A percentile compares a stretch with the other conserved stretches of the same genome.
Conservation (phyloP, 257 asterid genomes). For the Petunia secreta region DNA sequence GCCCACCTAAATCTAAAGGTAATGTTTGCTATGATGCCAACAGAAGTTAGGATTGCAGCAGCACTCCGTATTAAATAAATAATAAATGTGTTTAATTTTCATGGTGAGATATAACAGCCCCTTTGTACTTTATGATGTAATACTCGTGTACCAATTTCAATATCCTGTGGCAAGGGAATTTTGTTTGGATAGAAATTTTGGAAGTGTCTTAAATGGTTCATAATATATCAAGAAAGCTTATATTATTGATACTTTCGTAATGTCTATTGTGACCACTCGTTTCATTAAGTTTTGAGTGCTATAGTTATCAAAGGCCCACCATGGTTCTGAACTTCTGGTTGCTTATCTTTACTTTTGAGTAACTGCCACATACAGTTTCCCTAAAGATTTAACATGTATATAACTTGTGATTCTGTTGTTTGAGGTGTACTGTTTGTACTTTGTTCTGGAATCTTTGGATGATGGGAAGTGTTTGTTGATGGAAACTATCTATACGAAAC, state of each 20-base stretch:
- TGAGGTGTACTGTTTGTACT: neutral
- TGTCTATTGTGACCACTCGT: neutral
- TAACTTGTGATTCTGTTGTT: neutral
- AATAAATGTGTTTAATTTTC: neutral
- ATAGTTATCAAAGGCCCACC: neutral
- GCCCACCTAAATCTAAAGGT: neutral
- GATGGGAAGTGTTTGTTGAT: neutral
- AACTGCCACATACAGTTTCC: neutral
- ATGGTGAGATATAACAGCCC: neutral
- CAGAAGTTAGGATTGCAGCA: neutral
- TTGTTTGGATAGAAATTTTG: neutral
- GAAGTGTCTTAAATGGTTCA: neutral
- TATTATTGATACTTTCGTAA: neutral
- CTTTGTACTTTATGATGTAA: neutral
- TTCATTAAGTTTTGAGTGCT: neutral
- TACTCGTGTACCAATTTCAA: slow-evolving; percentile 10
- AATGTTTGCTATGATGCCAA: neutral
- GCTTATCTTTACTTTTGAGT: neutral
- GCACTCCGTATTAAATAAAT: neutral
- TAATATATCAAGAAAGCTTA: neutral
- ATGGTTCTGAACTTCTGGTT: neutral
- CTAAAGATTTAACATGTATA: neutral
- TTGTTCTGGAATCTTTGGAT: neutral
- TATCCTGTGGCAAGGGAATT: neutral
- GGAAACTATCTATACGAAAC: neutral